Percentiles rank a stretch among this genome's conserved stretches.
These are phyloP conservation scores for Fremontodendron californicum DNA, from an alignment of 345 rosid genomes.

Conservation along the genomic window DNA sequence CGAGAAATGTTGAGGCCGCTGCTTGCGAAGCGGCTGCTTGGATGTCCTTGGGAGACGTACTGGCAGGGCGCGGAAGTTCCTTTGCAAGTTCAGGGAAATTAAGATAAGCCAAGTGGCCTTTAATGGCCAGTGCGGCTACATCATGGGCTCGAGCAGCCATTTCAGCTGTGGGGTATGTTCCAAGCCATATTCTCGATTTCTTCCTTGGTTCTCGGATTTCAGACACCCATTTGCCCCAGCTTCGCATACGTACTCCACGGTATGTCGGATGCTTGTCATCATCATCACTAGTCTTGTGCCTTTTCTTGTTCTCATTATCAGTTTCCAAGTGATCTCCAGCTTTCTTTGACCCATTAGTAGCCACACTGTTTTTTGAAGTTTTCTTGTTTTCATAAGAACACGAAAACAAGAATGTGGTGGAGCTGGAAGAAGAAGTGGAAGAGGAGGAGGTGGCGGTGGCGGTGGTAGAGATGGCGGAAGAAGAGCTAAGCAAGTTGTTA, in stretches of 20 bases:
- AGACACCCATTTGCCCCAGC: slow-evolving; percentile 87
- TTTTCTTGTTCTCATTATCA: slow-evolving; percentile 21
- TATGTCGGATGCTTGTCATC: slow-evolving; percentile 43
- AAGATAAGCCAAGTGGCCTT: slow-evolving; percentile 57
- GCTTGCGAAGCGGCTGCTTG: slow-evolving; percentile 55
- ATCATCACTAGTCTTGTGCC: slow-evolving; percentile 19
- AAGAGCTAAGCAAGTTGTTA: slow-evolving; percentile 18
- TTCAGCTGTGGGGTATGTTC: slow-evolving; percentile 72
- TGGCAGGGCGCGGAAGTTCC: slow-evolving; percentile 50
- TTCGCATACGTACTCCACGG: slow-evolving; percentile 71
- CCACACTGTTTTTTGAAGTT: slow-evolving; percentile 7
- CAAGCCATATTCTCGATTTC: slow-evolving; percentile 83
- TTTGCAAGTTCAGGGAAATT: slow-evolving; percentile 53
- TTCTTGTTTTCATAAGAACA: slow-evolving; percentile 13
- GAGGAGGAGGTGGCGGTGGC: slow-evolving; percentile 12
- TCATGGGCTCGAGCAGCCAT: slow-evolving; percentile 91
- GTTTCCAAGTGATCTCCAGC: slow-evolving; percentile 21
- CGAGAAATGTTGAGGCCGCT: slow-evolving; percentile 37
- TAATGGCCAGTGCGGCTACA: slow-evolving; percentile 69
- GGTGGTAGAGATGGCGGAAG: slow-evolving; percentile 9
- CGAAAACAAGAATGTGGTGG: slow-evolving; percentile 24
- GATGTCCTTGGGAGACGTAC: slow-evolving; percentile 53
- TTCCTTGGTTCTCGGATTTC: slow-evolving; percentile 75
- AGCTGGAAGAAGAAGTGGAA: slow-evolving; percentile 25
- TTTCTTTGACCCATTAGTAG: slow-evolving; percentile 32